phyloP scores from a whole-genome alignment of 129 eudicot species.

The Chrysanthemum lavandulifolium region DNA sequence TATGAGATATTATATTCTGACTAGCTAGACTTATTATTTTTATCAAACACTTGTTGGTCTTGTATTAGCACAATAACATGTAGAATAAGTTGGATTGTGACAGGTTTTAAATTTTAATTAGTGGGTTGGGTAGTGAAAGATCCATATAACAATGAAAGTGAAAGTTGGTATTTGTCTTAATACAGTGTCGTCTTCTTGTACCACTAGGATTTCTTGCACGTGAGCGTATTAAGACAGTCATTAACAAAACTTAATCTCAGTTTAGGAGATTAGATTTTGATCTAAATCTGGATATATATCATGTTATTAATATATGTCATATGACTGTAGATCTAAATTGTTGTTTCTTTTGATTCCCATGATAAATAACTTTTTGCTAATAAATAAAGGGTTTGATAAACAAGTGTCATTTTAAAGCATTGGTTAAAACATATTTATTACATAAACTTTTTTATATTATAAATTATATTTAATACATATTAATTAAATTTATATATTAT shows the following conservation, averaged over 20 bases:
- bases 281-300: slow-evolving; percentile 6
- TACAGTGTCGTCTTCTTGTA: slow-evolving; percentile 4
- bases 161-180: slow-evolving; percentile 1
- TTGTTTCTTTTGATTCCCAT: background rate
- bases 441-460: too few species aligned
- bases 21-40: too few species aligned
- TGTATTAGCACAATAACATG: slow-evolving; percentile 11
- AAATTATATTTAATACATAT: too few species aligned
- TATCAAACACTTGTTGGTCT: too few species aligned
- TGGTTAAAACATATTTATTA: too few species aligned
- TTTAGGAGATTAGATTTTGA: background rate
- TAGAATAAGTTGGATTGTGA: background rate
- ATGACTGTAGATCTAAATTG: slow-evolving; percentile 7
- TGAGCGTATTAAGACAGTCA: background rate
- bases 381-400: too few species aligned
- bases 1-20: background rate
- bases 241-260: background rate
- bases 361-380: background rate
- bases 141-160: slow-evolving; percentile 23
- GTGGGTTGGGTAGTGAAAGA: slow-evolving; percentile 31
- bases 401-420: too few species aligned
- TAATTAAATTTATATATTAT: too few species aligned
- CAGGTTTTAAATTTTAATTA: background rate
- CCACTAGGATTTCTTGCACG: slow-evolving; percentile 15
- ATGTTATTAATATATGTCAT: slow-evolving; percentile 1